Evolutionary conservation across 2,329 filamentous ascomycete species (phyloP).

Genomic region (Tolypocladium inflatum): DNA sequence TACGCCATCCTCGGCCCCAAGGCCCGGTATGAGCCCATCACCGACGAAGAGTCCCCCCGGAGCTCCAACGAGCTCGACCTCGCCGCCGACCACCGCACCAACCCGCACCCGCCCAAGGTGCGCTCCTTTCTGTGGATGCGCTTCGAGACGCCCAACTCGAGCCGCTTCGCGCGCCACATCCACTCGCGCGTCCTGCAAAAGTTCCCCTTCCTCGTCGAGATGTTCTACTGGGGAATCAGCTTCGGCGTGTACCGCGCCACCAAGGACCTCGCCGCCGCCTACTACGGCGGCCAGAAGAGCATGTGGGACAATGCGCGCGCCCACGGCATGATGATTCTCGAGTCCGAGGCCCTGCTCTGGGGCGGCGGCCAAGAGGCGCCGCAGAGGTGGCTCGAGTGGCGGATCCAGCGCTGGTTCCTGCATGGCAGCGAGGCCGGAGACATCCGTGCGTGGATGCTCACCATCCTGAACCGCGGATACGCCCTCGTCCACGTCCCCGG

Average conservation of each 20-base stretch:
- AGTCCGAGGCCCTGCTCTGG: constrained; percentile 7
- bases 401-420: constrained; percentile 48
- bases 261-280: constrained; percentile 6
- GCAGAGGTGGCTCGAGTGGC: constrained; percentile 7
- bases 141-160: constrained; percentile 52
- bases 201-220: constrained; percentile 64
- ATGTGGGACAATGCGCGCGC: constrained; percentile 28
- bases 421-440: constrained; percentile 38
- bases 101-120: constrained; percentile 7
- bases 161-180: constrained; percentile 47
- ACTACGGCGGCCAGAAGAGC: constrained; percentile 5
- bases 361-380: constrained; percentile 3
- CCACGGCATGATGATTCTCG: constrained; percentile 3
- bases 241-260: constrained; percentile 6
- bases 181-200: constrained; percentile 55
- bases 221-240: constrained; percentile 56
- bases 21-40: constrained; percentile 11
- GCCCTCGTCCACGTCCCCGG: constrained; percentile 73
- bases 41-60: constrained; percentile 14
- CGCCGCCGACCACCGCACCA: constrained; percentile 2
- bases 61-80: constrained; percentile 11
- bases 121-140: constrained; percentile 8
- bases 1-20: constrained; percentile 19
- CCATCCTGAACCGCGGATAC: constrained; percentile 63
- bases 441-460: constrained; percentile 29